phyloP scores from a whole-genome alignment of 2,329 filamentous ascomycete genomes.

The Zymoseptoria ardabiliae region DNA sequence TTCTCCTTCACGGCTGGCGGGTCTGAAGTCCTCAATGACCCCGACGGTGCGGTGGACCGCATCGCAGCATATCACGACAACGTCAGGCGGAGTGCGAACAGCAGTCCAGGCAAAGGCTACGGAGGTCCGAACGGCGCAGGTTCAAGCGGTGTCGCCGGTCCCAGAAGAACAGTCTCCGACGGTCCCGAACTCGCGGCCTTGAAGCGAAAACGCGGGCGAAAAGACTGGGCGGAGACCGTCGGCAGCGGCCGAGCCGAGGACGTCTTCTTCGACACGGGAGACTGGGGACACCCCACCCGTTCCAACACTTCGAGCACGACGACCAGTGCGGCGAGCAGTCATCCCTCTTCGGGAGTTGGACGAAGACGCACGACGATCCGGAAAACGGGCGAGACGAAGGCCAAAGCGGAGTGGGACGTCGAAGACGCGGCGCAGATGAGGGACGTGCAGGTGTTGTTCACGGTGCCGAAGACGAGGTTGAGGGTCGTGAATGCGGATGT shows the following conservation, averaged over 20 bases:
- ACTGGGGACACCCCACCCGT: constrained; percentile 27
- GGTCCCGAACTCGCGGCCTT: constrained; percentile 32
- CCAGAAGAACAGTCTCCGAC: constrained; percentile 39
- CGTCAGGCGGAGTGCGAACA: background rate
- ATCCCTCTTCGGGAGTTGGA: background rate
- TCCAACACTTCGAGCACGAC: background rate
- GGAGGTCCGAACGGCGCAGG: background rate
- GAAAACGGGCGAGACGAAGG: constrained; percentile 19
- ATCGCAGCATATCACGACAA: background rate
- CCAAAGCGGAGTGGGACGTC: constrained; percentile 45
- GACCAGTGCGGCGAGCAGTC: constrained; percentile 16
- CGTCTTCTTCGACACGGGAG: constrained; percentile 17
- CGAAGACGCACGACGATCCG: background rate
- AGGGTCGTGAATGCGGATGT: constrained; percentile 80
- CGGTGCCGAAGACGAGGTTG: constrained; percentile 77
- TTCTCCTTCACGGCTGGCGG: constrained; percentile 19
- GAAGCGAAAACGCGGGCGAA: constrained; percentile 35
- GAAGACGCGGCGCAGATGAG: constrained; percentile 41
- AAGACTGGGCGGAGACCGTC: constrained; percentile 29
- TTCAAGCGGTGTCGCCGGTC: constrained; percentile 8
- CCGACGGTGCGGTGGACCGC: background rate
- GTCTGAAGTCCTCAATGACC: background rate
- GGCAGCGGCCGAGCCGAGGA: background rate
- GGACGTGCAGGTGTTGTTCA: constrained; percentile 68
- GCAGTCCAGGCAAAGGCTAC: background rate